Base-by-base conservation (phyloP, 768 basidiomycete genomes). In the Leccinum incarnatum region DNA sequence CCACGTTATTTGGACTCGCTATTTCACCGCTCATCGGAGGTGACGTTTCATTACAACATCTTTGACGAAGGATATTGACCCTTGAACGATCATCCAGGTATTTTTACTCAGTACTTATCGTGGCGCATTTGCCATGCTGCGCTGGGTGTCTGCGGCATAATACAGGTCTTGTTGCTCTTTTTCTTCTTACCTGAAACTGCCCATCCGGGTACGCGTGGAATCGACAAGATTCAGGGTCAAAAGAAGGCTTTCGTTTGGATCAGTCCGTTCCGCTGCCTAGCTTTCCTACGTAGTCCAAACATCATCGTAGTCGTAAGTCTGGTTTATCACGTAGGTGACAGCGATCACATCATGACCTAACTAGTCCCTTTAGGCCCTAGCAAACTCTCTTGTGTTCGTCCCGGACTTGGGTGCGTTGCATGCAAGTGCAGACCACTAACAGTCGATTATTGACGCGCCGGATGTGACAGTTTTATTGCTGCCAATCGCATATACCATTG, bases 401-500 rank as follows among this genome's bases (percentile, higher is more conserved):
- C 69, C 73, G 14, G 68, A 72, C 47, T 72, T 54, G 48, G 64
- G 70, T 72, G 75, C 30, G 84, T 80, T 19, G 57, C 19, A 2
- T 15, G 12, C 2, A 17, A 10, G 14, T 17, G 4, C 21, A 15
- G 21, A 4, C 7, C 1, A 9, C 34, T 27, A 21, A 19, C 30
- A n/a, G 45, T 37, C 5, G 19, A 10, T 29, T 23, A 32, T 15
- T 49, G 25, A 53, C 50, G 21, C 27, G 21, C 3, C n/a, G 25
- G 51, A 19, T 47, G 10, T 4, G n/a, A 23, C 21, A 76, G 79
- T 62, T 8, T 65, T 89, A 2, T 67, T 88, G 51, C 69, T 86
- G 12, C 88, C 89, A 1, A 70, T 91, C 5, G 78, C 87, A 0
- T 87, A 83, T 61, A 89, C 87, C 0, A 77, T 90, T 29, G 88